Evolutionary conservation across 345 rosid genomes (phyloP).

Genomic region (Brassica carinata): DNA sequence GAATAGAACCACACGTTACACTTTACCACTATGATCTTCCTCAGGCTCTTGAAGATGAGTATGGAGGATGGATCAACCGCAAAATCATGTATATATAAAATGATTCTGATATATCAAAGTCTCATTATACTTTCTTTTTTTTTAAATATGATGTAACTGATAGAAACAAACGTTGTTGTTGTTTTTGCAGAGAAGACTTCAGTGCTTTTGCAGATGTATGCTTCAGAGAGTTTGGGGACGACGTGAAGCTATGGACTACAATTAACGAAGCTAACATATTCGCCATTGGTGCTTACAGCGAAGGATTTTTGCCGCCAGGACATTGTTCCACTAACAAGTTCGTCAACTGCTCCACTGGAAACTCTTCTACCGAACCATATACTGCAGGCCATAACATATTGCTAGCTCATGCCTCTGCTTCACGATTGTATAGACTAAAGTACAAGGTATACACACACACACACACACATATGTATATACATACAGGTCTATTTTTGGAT

Average conservation of each 20-base stretch:
- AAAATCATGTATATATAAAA: slow-evolving; percentile 55
- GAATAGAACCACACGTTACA: slow-evolving; percentile 57
- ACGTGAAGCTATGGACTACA: slow-evolving; percentile 68
- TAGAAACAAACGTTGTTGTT: slow-evolving; percentile 1
- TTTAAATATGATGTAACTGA: not conserved
- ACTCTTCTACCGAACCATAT: slow-evolving; percentile 72
- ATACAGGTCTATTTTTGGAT: not conserved
- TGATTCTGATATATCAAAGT: not conserved
- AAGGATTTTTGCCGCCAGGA: slow-evolving; percentile 43
- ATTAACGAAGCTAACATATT: slow-evolving; percentile 69
- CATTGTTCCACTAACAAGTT: slow-evolving; percentile 47
- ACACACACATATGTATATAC: not conserved
- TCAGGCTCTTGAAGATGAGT: slow-evolving; percentile 78
- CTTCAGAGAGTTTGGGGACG: slow-evolving; percentile 75
- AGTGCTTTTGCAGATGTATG: slow-evolving; percentile 72
- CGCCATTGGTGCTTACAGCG: slow-evolving; percentile 42
- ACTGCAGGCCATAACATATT: slow-evolving; percentile 61
- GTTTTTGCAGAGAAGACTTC: slow-evolving; percentile 68
- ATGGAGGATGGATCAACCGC: slow-evolving; percentile 65
- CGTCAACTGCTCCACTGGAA: slow-evolving; percentile 44
- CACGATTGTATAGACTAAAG: slow-evolving; percentile 53
- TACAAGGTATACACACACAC: slow-evolving; percentile 53
- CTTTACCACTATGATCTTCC: slow-evolving; percentile 16
- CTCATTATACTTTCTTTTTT: not conserved
- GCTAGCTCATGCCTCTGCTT: slow-evolving; percentile 72